These are phyloP conservation scores for Pichia insulana DNA, from an alignment of 805 yeast species.

Conservation along the genomic window DNA sequence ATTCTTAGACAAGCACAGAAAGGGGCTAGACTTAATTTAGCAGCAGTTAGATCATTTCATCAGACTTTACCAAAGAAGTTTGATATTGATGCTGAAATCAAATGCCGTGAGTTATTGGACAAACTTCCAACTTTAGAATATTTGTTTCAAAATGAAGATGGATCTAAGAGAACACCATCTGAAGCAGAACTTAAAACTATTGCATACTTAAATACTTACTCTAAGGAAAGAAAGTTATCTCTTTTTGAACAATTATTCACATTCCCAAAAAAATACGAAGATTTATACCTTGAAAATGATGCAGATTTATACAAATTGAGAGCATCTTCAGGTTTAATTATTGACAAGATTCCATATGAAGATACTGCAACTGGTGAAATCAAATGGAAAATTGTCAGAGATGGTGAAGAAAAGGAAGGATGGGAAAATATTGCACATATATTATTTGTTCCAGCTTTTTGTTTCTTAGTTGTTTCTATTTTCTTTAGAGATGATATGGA, in stretches of 20 bases:
- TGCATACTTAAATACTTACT: conserved; percentile 59
- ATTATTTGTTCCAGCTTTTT: conserved; percentile 62
- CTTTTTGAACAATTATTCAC: conserved; percentile 33
- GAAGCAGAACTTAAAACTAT: conserved; percentile 66
- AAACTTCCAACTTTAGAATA: conserved; percentile 55
- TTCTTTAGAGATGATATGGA: conserved; percentile 42
- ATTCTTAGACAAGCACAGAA: conserved; percentile 5
- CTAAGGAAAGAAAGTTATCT: conserved; percentile 47
- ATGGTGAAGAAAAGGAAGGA: conserved; percentile 63
- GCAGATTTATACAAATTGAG: conserved; percentile 50
- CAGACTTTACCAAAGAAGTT: conserved; percentile 6
- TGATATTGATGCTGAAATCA: conserved; percentile 36
- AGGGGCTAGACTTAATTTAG: not conserved
- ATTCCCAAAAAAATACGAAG: conserved; percentile 44
- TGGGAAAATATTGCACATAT: conserved; percentile 75
- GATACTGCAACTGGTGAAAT: conserved; percentile 72
- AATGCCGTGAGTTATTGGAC: conserved; percentile 53
- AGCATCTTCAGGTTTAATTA: conserved; percentile 51
- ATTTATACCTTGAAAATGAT: conserved; percentile 51
- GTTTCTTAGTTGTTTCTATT: conserved; percentile 43
- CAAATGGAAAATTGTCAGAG: conserved; percentile 71
- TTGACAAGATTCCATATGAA: conserved; percentile 79
- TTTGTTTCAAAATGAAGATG: conserved; percentile 68
- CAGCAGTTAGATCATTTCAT: conserved; percentile 10
- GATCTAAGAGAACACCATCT: conserved; percentile 58